Percentiles rank a stretch among this genome's conserved stretches.
These are phyloP conservation scores for Schwanniomyces occidentalis DNA, from an alignment of 805 yeast genomes.

Conservation along the genomic window DNA sequence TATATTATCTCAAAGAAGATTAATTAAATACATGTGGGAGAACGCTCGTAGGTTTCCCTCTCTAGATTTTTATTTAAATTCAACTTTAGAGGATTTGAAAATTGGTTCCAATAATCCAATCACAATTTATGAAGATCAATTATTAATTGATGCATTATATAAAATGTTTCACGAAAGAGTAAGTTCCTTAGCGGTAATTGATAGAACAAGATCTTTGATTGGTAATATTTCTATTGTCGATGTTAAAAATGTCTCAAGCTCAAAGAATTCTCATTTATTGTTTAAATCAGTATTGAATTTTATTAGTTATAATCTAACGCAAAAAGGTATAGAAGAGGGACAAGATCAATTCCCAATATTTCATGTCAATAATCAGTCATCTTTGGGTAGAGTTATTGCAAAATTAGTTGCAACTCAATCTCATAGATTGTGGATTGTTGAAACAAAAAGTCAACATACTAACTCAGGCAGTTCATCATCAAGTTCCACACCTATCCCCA, in stretches of 20 bases:
- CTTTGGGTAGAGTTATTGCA: constrained; percentile 87
- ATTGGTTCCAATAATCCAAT: constrained; percentile 75
- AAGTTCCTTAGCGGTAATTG: constrained; percentile 91
- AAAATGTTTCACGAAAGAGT: constrained; percentile 84
- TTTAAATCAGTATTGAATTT: constrained; percentile 85
- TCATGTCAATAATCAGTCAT: constrained; percentile 79
- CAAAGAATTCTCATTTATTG: constrained; percentile 81
- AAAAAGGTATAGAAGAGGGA: constrained; percentile 90
- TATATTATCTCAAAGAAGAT: constrained; percentile 85
- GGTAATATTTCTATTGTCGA: constrained; percentile 96
- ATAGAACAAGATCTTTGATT: constrained; percentile 66
- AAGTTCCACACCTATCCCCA: constrained; percentile 8
- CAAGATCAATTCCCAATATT: constrained; percentile 96
- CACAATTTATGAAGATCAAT: constrained; percentile 83
- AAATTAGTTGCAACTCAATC: constrained; percentile 93
- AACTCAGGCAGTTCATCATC: constrained; percentile 6
- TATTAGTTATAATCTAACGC: constrained; percentile 78
- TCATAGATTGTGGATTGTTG: constrained; percentile 86
- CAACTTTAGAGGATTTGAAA: constrained; percentile 66
- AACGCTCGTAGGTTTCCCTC: constrained; percentile 84
- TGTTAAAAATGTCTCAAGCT: constrained; percentile 81
- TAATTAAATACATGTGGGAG: constrained; percentile 85
- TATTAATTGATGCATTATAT: constrained; percentile 80
- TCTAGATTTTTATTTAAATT: constrained; percentile 71
- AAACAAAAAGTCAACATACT: constrained; percentile 22